Base-by-base conservation (phyloP, 495 filamentous ascomycete species). In the Hyaloscypha finlandica region DNA sequence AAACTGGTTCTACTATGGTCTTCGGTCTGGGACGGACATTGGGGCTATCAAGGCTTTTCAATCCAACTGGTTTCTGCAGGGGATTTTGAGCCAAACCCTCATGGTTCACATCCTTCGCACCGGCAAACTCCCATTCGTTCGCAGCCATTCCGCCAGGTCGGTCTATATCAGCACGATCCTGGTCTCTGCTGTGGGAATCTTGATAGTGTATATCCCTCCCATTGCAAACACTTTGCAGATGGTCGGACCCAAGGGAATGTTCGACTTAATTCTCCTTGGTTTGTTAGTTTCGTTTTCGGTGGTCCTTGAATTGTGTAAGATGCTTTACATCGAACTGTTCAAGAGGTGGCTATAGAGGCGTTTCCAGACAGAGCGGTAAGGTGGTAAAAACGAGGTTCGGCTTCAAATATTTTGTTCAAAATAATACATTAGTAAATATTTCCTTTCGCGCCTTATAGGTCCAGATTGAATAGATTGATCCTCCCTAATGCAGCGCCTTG, bases 81-180 rank as follows among this genome's bases (percentile, higher is more conserved):
- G 58, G 8, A 16, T 61, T 12, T 6, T 67, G 9, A 61, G 58
- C n/a, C 57, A 61, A 20, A 67, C 45, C 22, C n/a, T 61, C 12
- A 61, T 67, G n/a, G 65, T 67, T 6, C 58, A 61, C 20, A 25
- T 61, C 22, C n/a, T 67, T 14, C 65, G 65, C 6, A 55, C 58
- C 9, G 11, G 29, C 45, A 67, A 67, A 30, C 22, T 62, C 37
- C 58, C 42, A 30, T 9, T 48, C 16, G 16, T 19, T 4, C 42
- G 16, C 8, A 48, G 4, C 16, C 42, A 19, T 48, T 48, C 31
- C 53, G 56, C 51, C 12, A 58, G 12, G 20, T 54, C 14, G 37
- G 39, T 20, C 45, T 53, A 54, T 12, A 48, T 48, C 16, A 16
- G 4, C 42, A 19, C 42, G 1, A 1, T 48, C 16, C 16, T 16